These are phyloP conservation scores for Trichoderma parareesei DNA, from an alignment of 495 filamentous ascomycete genomes.

Conservation along the genomic window DNA sequence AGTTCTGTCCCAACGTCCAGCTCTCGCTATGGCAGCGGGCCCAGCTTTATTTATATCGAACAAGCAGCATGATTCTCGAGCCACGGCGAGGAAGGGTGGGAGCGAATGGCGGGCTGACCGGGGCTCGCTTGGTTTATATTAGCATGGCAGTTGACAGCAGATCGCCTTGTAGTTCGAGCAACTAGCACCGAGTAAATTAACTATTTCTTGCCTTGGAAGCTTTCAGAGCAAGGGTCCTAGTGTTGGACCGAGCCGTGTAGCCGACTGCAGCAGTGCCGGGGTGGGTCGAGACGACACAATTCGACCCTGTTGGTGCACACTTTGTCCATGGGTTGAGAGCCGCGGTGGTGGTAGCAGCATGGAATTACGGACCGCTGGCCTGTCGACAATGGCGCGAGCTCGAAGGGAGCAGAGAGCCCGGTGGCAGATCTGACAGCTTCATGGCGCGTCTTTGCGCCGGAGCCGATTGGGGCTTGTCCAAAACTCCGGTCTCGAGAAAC, in stretches of 20 bases:
- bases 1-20: background rate
- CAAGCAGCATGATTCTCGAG: background rate
- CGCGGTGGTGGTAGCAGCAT: background rate
- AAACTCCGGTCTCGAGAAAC: too few species aligned
- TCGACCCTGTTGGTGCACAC: background rate
- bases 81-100: background rate
- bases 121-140: background rate
- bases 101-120: background rate
- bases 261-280: constrained; percentile 1
- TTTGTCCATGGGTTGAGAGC: background rate
- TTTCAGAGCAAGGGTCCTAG: constrained; percentile 6
- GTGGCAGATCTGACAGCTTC: background rate
- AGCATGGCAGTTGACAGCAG: background rate
- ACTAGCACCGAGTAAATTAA: background rate
- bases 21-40: background rate
- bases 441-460: too few species aligned
- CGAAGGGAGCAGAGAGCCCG: background rate
- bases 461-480: background rate
- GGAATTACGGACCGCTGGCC: background rate
- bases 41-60: background rate
- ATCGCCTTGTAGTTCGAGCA: background rate
- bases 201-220: constrained; percentile 3
- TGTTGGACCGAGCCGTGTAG: constrained; percentile 8
- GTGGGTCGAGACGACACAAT: constrained; percentile 1
- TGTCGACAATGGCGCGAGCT: background rate